Evolutionary conservation across 345 rosid genomes (phyloP).

Genomic region (Syzygium jambos): DNA sequence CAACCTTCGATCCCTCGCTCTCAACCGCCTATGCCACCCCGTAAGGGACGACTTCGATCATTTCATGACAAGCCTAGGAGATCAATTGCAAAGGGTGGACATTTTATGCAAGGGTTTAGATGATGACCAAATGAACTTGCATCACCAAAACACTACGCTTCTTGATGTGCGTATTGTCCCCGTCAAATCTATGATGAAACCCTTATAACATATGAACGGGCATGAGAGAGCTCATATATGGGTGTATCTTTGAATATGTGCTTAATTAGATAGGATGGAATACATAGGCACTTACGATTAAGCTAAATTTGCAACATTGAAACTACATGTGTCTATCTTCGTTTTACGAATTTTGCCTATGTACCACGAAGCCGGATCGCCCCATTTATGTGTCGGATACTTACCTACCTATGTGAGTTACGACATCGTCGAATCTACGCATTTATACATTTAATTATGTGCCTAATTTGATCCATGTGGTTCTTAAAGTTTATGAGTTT

Average conservation of each 20-base stretch:
- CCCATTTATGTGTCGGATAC: neutral
- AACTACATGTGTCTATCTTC: neutral
- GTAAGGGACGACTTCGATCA: neutral
- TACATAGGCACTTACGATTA: neutral
- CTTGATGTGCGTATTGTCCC: neutral
- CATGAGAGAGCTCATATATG: neutral
- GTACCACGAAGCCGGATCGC: neutral
- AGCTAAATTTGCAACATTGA: neutral
- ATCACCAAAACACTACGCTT: neutral
- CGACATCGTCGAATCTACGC: too few relatives aligned
- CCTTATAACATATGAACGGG: neutral
- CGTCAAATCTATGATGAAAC: neutral
- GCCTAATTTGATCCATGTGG: neutral
- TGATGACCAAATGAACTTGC: neutral
- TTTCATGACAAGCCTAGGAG: neutral
- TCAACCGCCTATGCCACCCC: too few relatives aligned
- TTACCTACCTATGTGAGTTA: neutral
- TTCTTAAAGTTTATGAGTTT: neutral
- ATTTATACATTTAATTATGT: neutral
- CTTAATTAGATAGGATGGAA: neutral
- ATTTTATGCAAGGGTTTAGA: neutral
- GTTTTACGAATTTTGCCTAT: neutral
- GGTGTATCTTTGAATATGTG: neutral
- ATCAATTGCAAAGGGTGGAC: neutral
- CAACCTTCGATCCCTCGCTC: neutral